Percentiles rank a stretch among this genome's conserved stretches.
Evolutionary conservation across 805 yeast species (phyloP).

Genomic region (Myxozyma lipomycoides): DNA sequence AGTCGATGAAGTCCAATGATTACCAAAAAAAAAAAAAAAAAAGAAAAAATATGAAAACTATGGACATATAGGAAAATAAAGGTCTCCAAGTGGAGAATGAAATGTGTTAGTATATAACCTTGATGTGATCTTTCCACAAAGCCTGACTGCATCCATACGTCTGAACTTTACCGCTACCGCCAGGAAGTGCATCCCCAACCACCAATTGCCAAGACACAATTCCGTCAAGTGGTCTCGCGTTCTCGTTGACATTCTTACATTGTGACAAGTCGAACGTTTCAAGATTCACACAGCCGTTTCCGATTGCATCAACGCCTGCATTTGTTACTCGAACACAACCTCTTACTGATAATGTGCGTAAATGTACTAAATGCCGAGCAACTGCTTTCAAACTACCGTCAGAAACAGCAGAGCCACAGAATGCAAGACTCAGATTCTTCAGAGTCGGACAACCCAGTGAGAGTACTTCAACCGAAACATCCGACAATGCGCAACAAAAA

Average conservation of each 20-base stretch:
- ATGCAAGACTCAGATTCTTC: conserved; percentile 54
- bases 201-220: not conserved
- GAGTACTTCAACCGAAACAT: conserved; percentile 61
- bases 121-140: conserved; percentile 9
- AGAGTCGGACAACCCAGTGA: conserved; percentile 62
- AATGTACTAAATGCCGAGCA: conserved; percentile 49
- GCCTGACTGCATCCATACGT: conserved; percentile 17
- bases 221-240: conserved; percentile 6
- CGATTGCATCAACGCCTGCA: conserved; percentile 67
- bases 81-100: not conserved
- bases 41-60: not conserved
- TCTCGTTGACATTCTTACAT: conserved; percentile 51
- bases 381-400: conserved; percentile 62
- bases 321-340: conserved; percentile 76
- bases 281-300: conserved; percentile 54
- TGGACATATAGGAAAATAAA: not conserved
- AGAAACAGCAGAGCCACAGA: conserved; percentile 77
- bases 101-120: conserved; percentile 3
- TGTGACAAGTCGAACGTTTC: conserved; percentile 59
- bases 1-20: no score
- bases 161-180: conserved; percentile 10
- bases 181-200: conserved; percentile 4
- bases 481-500: conserved; percentile 73
- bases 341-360: conserved; percentile 51
- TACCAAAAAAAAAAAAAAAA: not conserved